Base-by-base conservation (phyloP, 2,329 filamentous ascomycete species). In the Penicillium sumatraense region DNA sequence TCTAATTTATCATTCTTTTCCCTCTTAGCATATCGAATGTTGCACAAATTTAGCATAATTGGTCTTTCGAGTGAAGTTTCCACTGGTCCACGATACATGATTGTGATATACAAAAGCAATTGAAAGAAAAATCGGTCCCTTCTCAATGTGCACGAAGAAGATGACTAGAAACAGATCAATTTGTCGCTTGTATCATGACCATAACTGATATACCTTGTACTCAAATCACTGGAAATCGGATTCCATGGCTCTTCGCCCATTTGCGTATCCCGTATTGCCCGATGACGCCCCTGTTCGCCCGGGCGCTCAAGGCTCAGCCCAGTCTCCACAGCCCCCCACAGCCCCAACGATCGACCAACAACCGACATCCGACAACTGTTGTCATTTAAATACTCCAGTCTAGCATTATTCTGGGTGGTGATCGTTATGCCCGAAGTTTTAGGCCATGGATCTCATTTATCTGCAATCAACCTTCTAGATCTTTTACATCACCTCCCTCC, bases 251-350 rank as follows among this genome's bases (percentile, higher is more conserved):
- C 13, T 44, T 24, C 23, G 24, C 20, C 8, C 14, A n/a, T 11
- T 44, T 10, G n/a, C n/a, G 24, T 16, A 13, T 44, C n/a, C 9
- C n/a, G 24, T 16, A 13, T 42, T 44, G 41, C 41, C 24, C 41
- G 41, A 44, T 16, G 1, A 10, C 3, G 16, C 18, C 41, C 23
- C 23, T 44, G 41, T 14, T 6, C 18, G 16, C 41, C 41, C 41
- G 41, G 41, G 41, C 41, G 41, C 41, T 18, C 21, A 24, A 44
- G 41, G 41, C 41, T 44, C 23, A 44, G 41, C 41, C 41, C 41
- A 24, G 10, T 8, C n/a, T 18, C 41, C 41, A 20, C 24, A 44
- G 24, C 24, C 14, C 41, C 24, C 41, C 23, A 27, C 23, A 27
- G 16, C 18, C 16, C 29, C 29, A 31, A 31, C n/a, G n/a, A n/a